phyloP scores from a whole-genome alignment of 2,329 filamentous ascomycete genomes.

The Ophioceras dolichostomum region DNA sequence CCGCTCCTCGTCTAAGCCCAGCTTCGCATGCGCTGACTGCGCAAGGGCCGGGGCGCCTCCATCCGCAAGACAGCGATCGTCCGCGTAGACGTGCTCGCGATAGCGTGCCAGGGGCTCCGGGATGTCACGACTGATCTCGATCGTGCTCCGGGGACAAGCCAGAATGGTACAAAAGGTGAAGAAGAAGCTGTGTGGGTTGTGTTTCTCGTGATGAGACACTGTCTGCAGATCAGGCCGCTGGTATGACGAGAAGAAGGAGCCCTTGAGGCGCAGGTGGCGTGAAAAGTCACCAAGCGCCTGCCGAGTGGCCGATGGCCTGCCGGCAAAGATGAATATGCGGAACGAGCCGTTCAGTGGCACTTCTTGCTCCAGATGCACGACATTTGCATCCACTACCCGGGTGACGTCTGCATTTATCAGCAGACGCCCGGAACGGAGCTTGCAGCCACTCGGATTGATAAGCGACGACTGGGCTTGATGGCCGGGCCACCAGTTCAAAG shows the following conservation, averaged over 20 bases:
- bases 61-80: slow-evolving; percentile 59
- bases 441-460: slow-evolving; percentile 54
- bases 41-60: slow-evolving; percentile 53
- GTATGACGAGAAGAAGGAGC: slow-evolving; percentile 62
- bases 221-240: slow-evolving; percentile 44
- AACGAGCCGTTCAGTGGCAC: slow-evolving; percentile 82
- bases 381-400: slow-evolving; percentile 76
- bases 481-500: slow-evolving; percentile 67
- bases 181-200: slow-evolving; percentile 77
- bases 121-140: slow-evolving; percentile 61
- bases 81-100: slow-evolving; percentile 72
- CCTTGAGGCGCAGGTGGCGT: slow-evolving; percentile 46
- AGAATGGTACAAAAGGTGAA: slow-evolving; percentile 72
- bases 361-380: slow-evolving; percentile 82
- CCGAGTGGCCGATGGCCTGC: slow-evolving; percentile 45
- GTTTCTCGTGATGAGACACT: slow-evolving; percentile 64
- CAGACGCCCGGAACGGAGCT: slow-evolving; percentile 60
- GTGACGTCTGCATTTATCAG: slow-evolving; percentile 74
- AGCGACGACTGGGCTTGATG: slow-evolving; percentile 61
- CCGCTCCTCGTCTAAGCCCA: slow-evolving; percentile 61
- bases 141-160: slow-evolving; percentile 49
- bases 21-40: slow-evolving; percentile 74
- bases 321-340: slow-evolving; percentile 78
- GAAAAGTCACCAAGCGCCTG: slow-evolving; percentile 60
- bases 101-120: slow-evolving; percentile 64